Conservation (phyloP, 345 rosid species). For the Eutrema yunnanense region DNA sequence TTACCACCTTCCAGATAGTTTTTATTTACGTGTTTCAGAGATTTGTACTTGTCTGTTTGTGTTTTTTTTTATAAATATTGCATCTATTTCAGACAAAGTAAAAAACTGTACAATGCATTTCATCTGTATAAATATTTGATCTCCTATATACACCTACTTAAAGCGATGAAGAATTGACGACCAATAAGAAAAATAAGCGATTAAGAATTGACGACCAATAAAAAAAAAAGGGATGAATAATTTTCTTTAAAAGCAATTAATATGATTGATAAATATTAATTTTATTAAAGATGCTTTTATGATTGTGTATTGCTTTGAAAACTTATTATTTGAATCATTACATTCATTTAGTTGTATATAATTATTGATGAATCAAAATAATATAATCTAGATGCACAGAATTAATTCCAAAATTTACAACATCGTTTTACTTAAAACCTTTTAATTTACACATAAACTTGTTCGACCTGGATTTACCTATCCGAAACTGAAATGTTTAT, state of each 20-base stretch:
- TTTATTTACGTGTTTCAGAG: too few species aligned
- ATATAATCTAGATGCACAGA: not conserved
- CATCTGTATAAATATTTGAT: not conserved
- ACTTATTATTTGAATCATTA: not conserved
- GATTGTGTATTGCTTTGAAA: not conserved
- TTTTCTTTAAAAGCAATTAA: not conserved
- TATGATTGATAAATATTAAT: not conserved
- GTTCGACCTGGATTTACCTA: not conserved
- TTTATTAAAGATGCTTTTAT: not conserved
- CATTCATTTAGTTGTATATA: not conserved
- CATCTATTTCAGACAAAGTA: not conserved
- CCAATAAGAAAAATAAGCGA: too few species aligned
- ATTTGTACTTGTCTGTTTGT: constrained; percentile 5
- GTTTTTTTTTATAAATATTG: not conserved
- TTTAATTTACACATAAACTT: not conserved
- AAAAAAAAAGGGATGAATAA: not conserved
- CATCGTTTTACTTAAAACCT: not conserved
- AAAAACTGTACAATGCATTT: not conserved
- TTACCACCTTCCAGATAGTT: constrained; percentile 44
- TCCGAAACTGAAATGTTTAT: not conserved
- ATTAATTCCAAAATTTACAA: not conserved
- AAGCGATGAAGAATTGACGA: not conserved
- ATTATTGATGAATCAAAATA: not conserved
- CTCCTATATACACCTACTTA: not conserved
- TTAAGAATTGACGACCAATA: too few species aligned